phyloP scores from a whole-genome alignment of 805 yeast species.

The Zygotorulaspora danielsina region DNA sequence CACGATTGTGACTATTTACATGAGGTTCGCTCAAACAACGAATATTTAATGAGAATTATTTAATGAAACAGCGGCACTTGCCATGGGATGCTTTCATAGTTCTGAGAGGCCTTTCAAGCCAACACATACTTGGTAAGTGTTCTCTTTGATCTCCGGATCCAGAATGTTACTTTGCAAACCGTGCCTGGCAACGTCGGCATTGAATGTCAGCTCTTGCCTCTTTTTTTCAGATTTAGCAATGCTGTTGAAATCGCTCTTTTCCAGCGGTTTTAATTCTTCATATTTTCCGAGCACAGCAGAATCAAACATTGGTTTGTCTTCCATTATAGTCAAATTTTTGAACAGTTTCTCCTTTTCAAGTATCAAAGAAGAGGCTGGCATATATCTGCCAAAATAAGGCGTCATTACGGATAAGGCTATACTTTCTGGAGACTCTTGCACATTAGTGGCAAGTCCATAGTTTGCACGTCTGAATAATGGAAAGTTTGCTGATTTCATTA shows the following conservation, averaged over 20 bases:
- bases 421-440: slow-evolving; percentile 13
- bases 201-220: slow-evolving; percentile 15
- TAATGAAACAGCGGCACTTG: no score
- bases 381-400: slow-evolving; percentile 65
- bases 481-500: slow-evolving; percentile 23
- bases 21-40: no score
- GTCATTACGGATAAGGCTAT: slow-evolving; percentile 40
- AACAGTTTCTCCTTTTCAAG: slow-evolving; percentile 26
- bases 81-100: slow-evolving; percentile 7
- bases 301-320: slow-evolving; percentile 15
- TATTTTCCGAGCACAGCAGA: slow-evolving; percentile 25
- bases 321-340: slow-evolving; percentile 19
- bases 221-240: slow-evolving; percentile 20
- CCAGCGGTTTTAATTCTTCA: slow-evolving; percentile 10
- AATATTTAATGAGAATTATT: no score
- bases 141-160: slow-evolving; percentile 16
- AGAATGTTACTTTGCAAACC: slow-evolving; percentile 24
- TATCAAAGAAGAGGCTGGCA: slow-evolving; percentile 48
- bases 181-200: slow-evolving; percentile 25
- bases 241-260: slow-evolving; percentile 13
- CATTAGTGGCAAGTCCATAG: slow-evolving; percentile 14
- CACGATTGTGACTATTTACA: neutral
- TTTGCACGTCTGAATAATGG: slow-evolving; percentile 28
- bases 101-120: slow-evolving; percentile 31
- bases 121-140: slow-evolving; percentile 30